Base-by-base conservation (phyloP, 2,329 filamentous ascomycete species). In the Metarhizium rileyi region DNA sequence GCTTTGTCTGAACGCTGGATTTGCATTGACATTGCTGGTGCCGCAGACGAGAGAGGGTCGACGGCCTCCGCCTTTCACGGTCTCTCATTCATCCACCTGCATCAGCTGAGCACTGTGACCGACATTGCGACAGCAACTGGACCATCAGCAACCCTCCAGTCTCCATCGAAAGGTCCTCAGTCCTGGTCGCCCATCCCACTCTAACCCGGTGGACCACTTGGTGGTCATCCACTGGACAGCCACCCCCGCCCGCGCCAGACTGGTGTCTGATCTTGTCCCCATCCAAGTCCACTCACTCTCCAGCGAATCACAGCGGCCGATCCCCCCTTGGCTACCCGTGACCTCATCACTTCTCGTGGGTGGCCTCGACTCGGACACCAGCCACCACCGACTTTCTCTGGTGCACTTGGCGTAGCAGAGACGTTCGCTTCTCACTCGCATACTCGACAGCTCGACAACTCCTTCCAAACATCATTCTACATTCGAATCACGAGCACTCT, bases 271-370 rank as follows among this genome's bases (percentile, higher is more conserved):
- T 45, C 48, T 28, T 18, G 46, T 40, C 44, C 47, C 46, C 44
- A 18, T 41, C 27, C 47, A 38, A 27, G 28, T 43, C 33, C 36
- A 47, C 40, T 40, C 33, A 40, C 33, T 16, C 28, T 22, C 33
- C 30, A 35, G 35, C 56, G 52, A 60, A 59, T 60, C 57, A 57
- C 33, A 47, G 46, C 40, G 16, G 20, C 44, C 25, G 38, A 33
- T 27, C 43, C 43, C 50, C 50, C 52, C 52, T 51, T 50, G 52
- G 41, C 46, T 50, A 46, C 55, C 55, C 56, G 59, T 61, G 59
- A 61, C 57, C 58, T 58, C 57, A 57, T 58, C 56, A 58, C 52
- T 27, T 33, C 35, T 51, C 43, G 52, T 49, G 44, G 44, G 48
- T 30, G 47, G 38, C 33, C 44, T 53, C 55, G 47, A 48, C 27